Conservation (phyloP, 1,284 basidiomycete species). For the Ceratobasidium papillatum region DNA sequence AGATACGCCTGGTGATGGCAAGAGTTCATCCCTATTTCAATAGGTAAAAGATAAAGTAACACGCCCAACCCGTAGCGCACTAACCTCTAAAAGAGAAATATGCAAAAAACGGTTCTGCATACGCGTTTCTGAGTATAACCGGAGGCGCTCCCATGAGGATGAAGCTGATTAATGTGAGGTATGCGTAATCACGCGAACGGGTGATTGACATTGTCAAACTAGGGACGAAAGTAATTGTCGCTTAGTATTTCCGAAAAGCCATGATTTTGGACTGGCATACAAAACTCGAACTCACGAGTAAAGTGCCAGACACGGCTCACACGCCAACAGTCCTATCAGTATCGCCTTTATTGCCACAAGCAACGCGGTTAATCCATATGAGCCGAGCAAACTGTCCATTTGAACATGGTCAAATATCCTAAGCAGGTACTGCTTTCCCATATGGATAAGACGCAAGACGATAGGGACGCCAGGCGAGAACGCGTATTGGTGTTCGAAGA, state of each 20-base stretch:
- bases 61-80: conserved; percentile 45
- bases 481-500: conserved; percentile 86
- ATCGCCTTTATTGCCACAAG: neutral
- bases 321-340: neutral
- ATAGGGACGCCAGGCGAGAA: conserved; percentile 80
- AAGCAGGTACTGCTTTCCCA: neutral
- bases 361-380: neutral
- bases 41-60: neutral
- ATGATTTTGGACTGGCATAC: no score
- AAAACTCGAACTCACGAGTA: conserved; percentile 54
- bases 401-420: neutral
- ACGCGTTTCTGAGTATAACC: conserved; percentile 74
- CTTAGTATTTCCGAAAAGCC: neutral
- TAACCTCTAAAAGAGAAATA: conserved; percentile 77
- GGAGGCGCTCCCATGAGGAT: conserved; percentile 83
- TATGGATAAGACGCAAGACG: conserved; percentile 58
- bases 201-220: conserved; percentile 38
- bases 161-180: conserved; percentile 71
- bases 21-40: conserved; percentile 64
- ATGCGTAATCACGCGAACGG: conserved; percentile 63
- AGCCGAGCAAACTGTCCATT: neutral
- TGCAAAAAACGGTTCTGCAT: conserved; percentile 88
- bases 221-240: neutral
- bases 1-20: conserved; percentile 62
- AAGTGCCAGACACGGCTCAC: conserved; percentile 56